Percentiles rank a stretch among this genome's conserved stretches.
These are phyloP conservation scores for Fragaria nilgerrensis DNA, from an alignment of 306 rosid species.

Conservation along the genomic window DNA sequence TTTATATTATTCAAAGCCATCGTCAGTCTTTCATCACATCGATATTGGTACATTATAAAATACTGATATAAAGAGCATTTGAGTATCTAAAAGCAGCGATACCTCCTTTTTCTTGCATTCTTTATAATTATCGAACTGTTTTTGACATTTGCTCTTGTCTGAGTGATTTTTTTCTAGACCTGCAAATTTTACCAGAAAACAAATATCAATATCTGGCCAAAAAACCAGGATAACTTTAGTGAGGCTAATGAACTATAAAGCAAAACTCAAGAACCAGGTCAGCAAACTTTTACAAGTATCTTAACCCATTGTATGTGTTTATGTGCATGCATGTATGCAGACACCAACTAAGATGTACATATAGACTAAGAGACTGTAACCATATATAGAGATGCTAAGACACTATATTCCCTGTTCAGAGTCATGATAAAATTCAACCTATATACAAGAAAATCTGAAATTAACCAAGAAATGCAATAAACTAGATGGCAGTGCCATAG, in stretches of 20 bases:
- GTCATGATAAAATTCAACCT: not conserved
- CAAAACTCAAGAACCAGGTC: not conserved
- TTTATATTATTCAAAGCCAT: not conserved
- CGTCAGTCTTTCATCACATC: not conserved
- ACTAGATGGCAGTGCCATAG: not conserved
- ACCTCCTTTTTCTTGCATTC: slow-evolving; percentile 99
- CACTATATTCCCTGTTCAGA: not conserved
- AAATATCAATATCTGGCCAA: not conserved
- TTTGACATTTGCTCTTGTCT: slow-evolving; percentile 88
- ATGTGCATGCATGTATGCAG: not conserved
- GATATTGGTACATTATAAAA: not conserved
- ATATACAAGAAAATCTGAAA: not conserved
- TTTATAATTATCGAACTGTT: slow-evolving; percentile 85
- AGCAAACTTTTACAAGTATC: not conserved
- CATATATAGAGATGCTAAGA: not conserved
- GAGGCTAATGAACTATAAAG: not conserved
- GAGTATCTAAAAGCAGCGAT: slow-evolving; percentile 15
- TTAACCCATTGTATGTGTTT: not conserved
- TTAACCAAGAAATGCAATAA: not conserved
- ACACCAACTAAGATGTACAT: not conserved
- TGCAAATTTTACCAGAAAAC: slow-evolving; percentile 20
- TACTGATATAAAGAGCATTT: slow-evolving; percentile 6
- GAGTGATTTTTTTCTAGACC: slow-evolving; percentile 72
- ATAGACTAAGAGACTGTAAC: not conserved
- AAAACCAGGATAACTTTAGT: not conserved